phyloP scores from a whole-genome alignment of 2,329 filamentous ascomycete species.

The Neurospora crassa region DNA sequence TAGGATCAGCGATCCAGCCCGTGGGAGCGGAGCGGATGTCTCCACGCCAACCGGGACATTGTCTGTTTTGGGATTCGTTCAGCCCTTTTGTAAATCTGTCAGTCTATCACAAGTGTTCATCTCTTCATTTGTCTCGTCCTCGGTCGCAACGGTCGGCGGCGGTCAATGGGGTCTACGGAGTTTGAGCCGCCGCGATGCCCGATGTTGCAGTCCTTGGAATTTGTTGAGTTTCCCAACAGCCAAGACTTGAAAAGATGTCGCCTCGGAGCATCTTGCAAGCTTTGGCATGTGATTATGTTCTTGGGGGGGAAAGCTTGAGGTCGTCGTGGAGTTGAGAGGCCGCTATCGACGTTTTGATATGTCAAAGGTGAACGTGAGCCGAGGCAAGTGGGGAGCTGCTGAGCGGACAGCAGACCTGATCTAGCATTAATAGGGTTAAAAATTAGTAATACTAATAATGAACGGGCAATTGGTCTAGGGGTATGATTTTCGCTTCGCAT shows the following conservation, averaged over 20 bases:
- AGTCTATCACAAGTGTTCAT: not conserved
- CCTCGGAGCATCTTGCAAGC: no score
- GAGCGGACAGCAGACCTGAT: not conserved
- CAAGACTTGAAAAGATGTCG: not conserved
- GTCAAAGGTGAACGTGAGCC: not conserved
- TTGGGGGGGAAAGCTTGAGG: not conserved
- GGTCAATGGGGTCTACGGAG: not conserved
- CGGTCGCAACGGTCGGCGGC: not conserved
- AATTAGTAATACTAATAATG: not conserved
- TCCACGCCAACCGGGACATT: not conserved
- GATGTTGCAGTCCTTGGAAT: not conserved
- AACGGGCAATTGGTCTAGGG: conserved; percentile 13
- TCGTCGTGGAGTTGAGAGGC: not conserved
- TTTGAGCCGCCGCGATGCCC: not conserved
- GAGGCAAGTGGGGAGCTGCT: conserved; percentile 1
- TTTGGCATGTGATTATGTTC: not conserved
- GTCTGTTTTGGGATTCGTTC: not conserved
- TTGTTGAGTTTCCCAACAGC: conserved; percentile 5
- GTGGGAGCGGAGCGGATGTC: not conserved
- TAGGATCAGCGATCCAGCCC: not conserved
- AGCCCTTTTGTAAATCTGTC: not conserved
- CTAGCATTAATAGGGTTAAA: not conserved
- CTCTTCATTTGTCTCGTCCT: not conserved
- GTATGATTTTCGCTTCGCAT: conserved; percentile 15
- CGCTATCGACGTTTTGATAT: not conserved